Evolutionary conservation across 192 early-diverging fungal genomes (phyloP).

Genomic region (Entomortierella parvispora): DNA sequence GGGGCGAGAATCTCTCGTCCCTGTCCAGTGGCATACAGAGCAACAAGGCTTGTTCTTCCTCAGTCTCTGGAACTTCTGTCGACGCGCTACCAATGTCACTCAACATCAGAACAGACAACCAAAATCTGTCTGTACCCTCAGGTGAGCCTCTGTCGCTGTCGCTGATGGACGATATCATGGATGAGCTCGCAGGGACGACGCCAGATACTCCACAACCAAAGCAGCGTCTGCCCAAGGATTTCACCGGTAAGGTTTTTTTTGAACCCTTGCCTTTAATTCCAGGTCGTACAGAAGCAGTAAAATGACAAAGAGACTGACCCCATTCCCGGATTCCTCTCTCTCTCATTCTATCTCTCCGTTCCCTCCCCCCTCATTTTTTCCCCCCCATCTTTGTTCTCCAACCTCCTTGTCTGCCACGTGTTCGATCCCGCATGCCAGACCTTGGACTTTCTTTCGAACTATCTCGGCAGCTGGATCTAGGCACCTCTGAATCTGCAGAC

Average conservation of each 20-base stretch:
- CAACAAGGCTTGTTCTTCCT: constrained; percentile 6
- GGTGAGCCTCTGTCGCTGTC: constrained; percentile 11
- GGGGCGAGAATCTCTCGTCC: constrained; percentile 5
- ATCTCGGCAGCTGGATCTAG: constrained; percentile 23
- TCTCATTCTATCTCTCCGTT: neutral
- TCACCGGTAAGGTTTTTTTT: constrained; percentile 16
- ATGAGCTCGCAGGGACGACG: constrained; percentile 16
- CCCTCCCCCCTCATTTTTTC: neutral
- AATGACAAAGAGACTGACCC: no score
- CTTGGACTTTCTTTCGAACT: constrained; percentile 26
- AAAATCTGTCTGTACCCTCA: neutral
- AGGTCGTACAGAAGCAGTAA: no score
- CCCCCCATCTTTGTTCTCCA: neutral
- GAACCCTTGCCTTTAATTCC: no score
- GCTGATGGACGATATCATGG: constrained; percentile 49
- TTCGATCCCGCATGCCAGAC: constrained; percentile 1
- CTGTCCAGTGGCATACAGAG: neutral
- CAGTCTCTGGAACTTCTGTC: neutral
- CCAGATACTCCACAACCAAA: constrained; percentile 31
- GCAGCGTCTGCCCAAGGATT: neutral
- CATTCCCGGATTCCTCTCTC: neutral
- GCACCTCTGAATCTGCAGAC: neutral
- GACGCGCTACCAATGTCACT: constrained; percentile 16
- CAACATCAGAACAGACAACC: constrained; percentile 14
- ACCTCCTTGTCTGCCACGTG: neutral